A percentile compares a stretch with the other conserved stretches of the same genome.
These are phyloP conservation scores for Anthracocystis panici-leucophaei DNA, from an alignment of 1,284 basidiomycete species.

Conservation along the genomic window DNA sequence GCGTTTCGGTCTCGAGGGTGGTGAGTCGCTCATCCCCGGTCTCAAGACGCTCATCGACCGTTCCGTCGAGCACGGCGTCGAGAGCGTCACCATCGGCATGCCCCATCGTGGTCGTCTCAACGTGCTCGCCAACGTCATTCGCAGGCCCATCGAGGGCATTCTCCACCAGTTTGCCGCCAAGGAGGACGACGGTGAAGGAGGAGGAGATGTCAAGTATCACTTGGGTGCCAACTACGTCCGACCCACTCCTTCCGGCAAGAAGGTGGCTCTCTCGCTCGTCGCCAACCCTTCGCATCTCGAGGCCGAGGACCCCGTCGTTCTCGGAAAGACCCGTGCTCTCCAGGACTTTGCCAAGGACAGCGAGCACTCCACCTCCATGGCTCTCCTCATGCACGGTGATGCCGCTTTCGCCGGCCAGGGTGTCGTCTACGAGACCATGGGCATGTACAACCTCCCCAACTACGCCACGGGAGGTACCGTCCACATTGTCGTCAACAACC, in stretches of 20 bases:
- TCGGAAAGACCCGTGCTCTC: constrained; percentile 95
- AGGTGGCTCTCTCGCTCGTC: constrained; percentile 95
- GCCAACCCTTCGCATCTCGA: constrained; percentile 99
- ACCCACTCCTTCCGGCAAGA: constrained; percentile 97
- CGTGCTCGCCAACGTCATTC: constrained; percentile 96
- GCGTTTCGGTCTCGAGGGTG: constrained; percentile 98
- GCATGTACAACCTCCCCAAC: constrained; percentile 92
- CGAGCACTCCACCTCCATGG: constrained; percentile 75
- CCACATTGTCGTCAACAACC: constrained; percentile 99
- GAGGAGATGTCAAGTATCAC: constrained; percentile 99
- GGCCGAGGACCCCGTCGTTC: constrained; percentile 95
- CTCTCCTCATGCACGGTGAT: constrained; percentile 95
- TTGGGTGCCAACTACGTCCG: constrained; percentile 98
- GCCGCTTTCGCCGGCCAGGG: constrained; percentile 99
- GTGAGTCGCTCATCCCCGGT: constrained; percentile 96
- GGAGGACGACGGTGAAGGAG: constrained; percentile 72
- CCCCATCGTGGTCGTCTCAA: constrained; percentile 98
- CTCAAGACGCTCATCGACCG: constrained; percentile 99
- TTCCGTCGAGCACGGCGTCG: constrained; percentile 94
- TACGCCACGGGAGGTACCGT: constrained; percentile 99
- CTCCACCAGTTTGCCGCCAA: constrained; percentile 90
- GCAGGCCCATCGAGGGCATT: constrained; percentile 98
- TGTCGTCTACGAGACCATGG: constrained; percentile 99
- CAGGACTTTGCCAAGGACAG: constrained; percentile 95
- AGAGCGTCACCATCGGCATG: constrained; percentile 98